Evolutionary conservation across 345 rosid genomes (phyloP), one percentile per base, ranked within the genome.

Genomic region (Aethionema arabicum): DNA sequence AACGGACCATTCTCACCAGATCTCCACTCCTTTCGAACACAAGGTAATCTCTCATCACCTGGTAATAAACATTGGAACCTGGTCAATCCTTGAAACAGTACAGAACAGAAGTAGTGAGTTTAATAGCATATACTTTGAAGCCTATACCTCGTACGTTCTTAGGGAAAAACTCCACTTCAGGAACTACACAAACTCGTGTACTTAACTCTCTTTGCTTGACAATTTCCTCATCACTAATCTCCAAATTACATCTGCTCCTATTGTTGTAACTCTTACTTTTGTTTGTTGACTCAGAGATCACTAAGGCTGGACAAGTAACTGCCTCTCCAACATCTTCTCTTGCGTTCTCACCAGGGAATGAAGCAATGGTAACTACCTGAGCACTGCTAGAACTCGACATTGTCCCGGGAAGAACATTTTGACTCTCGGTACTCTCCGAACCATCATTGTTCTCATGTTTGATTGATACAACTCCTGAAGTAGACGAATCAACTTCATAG

Each of bases 21-120:
- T 4, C 44, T 40, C 10, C 44, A 40, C 44, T 40, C n/a, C 47
- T 60, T 66, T 39, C 60, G 72, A 46, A 59, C 67, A 40, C 56
- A 66, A 39, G 72, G 72, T 54, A 59, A 41, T 12, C 47, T 53
- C 55, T 65, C 72, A 54, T 36, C 50, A 45, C 65, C 75, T 70
- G 41, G 55, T 48, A 56, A 70, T 50, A 57, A 63, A 57, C 33
- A 64, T 49, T 29, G 40, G 15, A 36, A 35, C 11, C 49, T 42
- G 12, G 55, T 63, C 60, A 63, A 30, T 36, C 43, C 52, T 54
- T 13, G 32, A 15, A 63, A 36, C 43, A 10, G 43, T 43, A 8
- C 50, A 48, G 49, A 30, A 35, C 6, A 35, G 38, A 35, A 35
- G 52, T 49, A 32, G 2, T 13, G 53, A 40, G 4, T 32, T 30